phyloP scores from a whole-genome alignment of 345 rosid species.

The Bruguiera parviflora region DNA sequence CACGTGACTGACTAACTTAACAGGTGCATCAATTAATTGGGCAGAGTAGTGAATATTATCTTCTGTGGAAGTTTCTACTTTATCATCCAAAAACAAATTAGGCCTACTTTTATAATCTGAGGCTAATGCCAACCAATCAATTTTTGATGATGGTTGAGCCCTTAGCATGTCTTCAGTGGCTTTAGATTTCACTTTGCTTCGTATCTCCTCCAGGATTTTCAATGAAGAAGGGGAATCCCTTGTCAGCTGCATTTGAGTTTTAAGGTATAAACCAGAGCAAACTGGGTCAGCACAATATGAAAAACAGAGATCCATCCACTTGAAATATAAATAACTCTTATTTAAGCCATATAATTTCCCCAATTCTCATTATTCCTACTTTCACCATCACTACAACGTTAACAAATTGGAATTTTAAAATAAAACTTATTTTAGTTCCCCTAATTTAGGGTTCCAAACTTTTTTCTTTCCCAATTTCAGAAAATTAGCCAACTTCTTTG shows the following conservation, averaged over 20 bases:
- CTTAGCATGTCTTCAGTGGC: constrained; percentile 86
- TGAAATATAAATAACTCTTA: neutral
- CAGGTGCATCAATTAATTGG: constrained; percentile 35
- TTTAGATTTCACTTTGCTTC: constrained; percentile 68
- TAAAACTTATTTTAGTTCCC: neutral
- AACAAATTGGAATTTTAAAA: constrained; percentile 1
- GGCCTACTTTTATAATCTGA: constrained; percentile 35
- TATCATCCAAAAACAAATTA: constrained; percentile 21
- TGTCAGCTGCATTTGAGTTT: constrained; percentile 48
- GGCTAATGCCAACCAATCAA: constrained; percentile 44
- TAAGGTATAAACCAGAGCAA: constrained; percentile 15
- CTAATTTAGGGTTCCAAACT: neutral
- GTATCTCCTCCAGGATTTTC: constrained; percentile 83
- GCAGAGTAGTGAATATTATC: constrained; percentile 19
- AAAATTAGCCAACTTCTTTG: neutral
- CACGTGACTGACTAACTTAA: constrained; percentile 26
- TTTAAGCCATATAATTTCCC: neutral
- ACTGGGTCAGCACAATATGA: constrained; percentile 2
- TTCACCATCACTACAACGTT: neutral
- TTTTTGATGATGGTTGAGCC: constrained; percentile 40
- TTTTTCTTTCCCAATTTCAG: constrained; percentile 1
- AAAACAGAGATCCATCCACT: neutral
- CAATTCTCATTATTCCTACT: neutral
- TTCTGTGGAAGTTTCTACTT: constrained; percentile 27
- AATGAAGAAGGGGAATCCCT: constrained; percentile 57